Evolutionary conservation across 345 rosid genomes (phyloP), one percentile per base, ranked within the genome.

Genomic region (Acer campestre): DNA sequence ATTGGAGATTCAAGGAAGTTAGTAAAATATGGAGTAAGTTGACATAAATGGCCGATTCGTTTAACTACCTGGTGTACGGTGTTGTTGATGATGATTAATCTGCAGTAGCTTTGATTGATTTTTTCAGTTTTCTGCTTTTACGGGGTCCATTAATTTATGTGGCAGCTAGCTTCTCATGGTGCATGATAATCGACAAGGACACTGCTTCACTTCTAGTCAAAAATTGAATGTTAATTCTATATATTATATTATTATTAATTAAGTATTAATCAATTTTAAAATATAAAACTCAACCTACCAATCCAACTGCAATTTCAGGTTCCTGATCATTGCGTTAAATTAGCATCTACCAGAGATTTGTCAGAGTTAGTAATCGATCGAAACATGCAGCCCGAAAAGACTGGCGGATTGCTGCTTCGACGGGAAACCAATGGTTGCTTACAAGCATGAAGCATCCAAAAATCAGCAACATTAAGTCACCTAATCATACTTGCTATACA

Each of bases 391-490:
- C 46, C 75, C 63, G 72, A 81, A 77, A 77, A 55, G 75, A 61
- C 44, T 71, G 25, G 29, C 46, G 61, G 63, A 35, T 40, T 74
- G 81, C 63, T 66, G 66, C 78, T 44, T 61, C 10, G 51, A 74
- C 64, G 18, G 63, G 75, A 14, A 55, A 31, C 31, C 65, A 44
- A 18, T 10, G 76, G 82, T 86, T 83, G 83, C 88, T 76, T 85
- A 48, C 73, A 81, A 85, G 83, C 77, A 76, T 61, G 70, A 81
- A 85, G 83, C 77, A 76, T 61, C 25, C 65, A 56, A 77, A 76
- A 66, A 27, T 3, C 61, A 22, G 55, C 63, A 72, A 46, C 4
- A 18, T 65, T 10, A 65, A 78, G 29, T 79, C 10, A 61, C 59
- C 59, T 64, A 18, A 42, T 65, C 7, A 67, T n/a, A 23, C 35